Percentiles rank a stretch among this genome's conserved stretches.
These are phyloP conservation scores for Zygoascus bituminiphila DNA, from an alignment of 805 yeast species.

Conservation along the genomic window DNA sequence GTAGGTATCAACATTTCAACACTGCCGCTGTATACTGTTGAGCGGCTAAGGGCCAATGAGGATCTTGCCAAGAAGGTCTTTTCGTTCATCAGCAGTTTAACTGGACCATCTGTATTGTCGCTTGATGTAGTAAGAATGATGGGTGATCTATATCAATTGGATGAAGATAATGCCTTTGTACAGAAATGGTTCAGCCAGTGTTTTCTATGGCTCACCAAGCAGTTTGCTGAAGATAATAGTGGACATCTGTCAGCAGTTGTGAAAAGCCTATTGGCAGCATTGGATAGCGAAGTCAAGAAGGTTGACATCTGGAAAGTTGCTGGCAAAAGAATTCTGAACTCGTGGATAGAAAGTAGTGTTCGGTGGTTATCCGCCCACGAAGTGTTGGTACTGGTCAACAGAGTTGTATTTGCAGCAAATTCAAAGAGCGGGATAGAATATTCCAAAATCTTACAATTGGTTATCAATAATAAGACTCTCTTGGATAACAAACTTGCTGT, in stretches of 20 bases:
- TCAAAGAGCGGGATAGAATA: constrained; percentile 29
- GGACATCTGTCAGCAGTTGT: not conserved
- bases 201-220: constrained; percentile 19
- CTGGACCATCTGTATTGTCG: constrained; percentile 8
- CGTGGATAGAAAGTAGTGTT: constrained; percentile 11
- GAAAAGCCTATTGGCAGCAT: not conserved
- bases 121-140: constrained; percentile 9
- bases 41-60: not conserved
- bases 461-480: constrained; percentile 44
- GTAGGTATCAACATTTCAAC: not conserved
- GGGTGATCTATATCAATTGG: constrained; percentile 1
- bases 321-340: constrained; percentile 19
- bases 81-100: not conserved
- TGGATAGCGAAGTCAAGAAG: not conserved
- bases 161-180: not conserved
- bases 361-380: constrained; percentile 37
- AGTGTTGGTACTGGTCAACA: constrained; percentile 40
- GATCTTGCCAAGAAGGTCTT: not conserved
- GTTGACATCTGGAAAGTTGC: constrained; percentile 17
- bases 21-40: constrained; percentile 2
- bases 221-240: constrained; percentile 13
- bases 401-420: constrained; percentile 34
- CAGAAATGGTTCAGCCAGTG: constrained; percentile 16
- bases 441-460: constrained; percentile 53
- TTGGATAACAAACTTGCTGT: constrained; percentile 28